A percentile compares a stretch with the other conserved stretches of the same genome.
phyloP scores from a whole-genome alignment of 1,284 basidiomycete genomes.

The Porogramme epimiltina region DNA sequence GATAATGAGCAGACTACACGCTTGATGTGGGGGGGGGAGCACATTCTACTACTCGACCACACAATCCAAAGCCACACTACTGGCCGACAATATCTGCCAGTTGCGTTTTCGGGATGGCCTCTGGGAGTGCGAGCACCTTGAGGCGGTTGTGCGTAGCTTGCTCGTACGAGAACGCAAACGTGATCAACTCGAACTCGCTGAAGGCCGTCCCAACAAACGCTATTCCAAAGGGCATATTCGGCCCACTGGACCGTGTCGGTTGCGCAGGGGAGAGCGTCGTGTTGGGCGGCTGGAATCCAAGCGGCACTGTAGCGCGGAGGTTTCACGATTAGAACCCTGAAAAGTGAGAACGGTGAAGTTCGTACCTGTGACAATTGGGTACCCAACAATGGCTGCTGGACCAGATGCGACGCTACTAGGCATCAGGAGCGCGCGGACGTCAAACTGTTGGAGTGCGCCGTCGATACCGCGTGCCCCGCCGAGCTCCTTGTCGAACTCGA shows the following conservation, averaged over 20 bases:
- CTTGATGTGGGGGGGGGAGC: no score
- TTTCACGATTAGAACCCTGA: background rate
- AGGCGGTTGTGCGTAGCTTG: slow-evolving; percentile 51
- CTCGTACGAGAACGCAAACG: slow-evolving; percentile 56
- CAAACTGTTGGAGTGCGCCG: slow-evolving; percentile 44
- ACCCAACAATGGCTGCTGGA: slow-evolving; percentile 43
- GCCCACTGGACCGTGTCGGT: slow-evolving; percentile 36
- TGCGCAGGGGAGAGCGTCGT: slow-evolving; percentile 34
- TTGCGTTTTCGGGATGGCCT: slow-evolving; percentile 53
- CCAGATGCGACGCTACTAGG: slow-evolving; percentile 36
- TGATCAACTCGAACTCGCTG: slow-evolving; percentile 45
- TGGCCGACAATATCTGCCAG: slow-evolving; percentile 38
- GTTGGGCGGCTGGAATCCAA: slow-evolving; percentile 45
- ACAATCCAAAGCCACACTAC: background rate
- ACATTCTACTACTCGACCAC: no score
- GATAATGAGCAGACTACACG: no score
- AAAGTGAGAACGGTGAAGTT: background rate
- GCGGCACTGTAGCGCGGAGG: slow-evolving; percentile 37
- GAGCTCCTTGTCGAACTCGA: slow-evolving; percentile 52
- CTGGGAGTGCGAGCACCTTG: slow-evolving; percentile 42
- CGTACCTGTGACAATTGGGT: slow-evolving; percentile 42
- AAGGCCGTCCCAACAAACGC: slow-evolving; percentile 49
- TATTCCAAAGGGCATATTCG: slow-evolving; percentile 51
- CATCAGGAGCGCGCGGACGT: slow-evolving; percentile 38
- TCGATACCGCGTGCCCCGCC: slow-evolving; percentile 61